Evolutionary conservation across 2,329 filamentous ascomycete species (phyloP), one percentile per base, ranked within the genome.

Genomic region (Coniochaeta hoffmannii): DNA sequence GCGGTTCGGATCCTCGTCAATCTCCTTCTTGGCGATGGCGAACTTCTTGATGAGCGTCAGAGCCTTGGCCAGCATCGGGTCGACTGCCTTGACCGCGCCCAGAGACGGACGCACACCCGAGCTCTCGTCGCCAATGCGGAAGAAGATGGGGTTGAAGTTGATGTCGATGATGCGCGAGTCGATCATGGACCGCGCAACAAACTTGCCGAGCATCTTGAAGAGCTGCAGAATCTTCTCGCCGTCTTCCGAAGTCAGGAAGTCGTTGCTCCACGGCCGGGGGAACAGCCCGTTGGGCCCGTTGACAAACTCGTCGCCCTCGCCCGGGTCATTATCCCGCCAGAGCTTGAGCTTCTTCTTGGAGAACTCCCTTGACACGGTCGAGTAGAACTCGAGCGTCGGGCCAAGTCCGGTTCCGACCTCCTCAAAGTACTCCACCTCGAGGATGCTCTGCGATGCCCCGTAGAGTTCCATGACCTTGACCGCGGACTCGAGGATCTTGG

Each of bases 381-480:
- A 96, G 72, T 99, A 99, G 69, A 99, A 99, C 68, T 99, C 94
- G 14, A 99, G 80, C 0, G 94, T 99, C 4, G 94, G 94, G 0
- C 94, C 94, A 49, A 99, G 79, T 50, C 94, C 94, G 24, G 95
- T 99, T 56, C 94, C 94, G 22, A 99, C 94, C 72, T 99, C 94
- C 65, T 97, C 94, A 63, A 99, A 99, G 66, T 99, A 99, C 66
- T 99, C 95, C 1, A 99, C 93, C 67, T 99, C 94, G 0, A 99
- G 75, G 28, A 97, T 89, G 68, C 93, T 97, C 57, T 96, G 90
- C 1, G 93, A 96, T n/a, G 90, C 90, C 0, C 94, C 94, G 65
- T 99, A 99, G 2, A 97, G 81, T 64, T 99, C 93, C 93, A 99
- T 97, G 30, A 99, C 94, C 71, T 99, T 99, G 69, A 97, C 79